phyloP scores from a whole-genome alignment of 345 rosid species.

The Turritis glabra region DNA sequence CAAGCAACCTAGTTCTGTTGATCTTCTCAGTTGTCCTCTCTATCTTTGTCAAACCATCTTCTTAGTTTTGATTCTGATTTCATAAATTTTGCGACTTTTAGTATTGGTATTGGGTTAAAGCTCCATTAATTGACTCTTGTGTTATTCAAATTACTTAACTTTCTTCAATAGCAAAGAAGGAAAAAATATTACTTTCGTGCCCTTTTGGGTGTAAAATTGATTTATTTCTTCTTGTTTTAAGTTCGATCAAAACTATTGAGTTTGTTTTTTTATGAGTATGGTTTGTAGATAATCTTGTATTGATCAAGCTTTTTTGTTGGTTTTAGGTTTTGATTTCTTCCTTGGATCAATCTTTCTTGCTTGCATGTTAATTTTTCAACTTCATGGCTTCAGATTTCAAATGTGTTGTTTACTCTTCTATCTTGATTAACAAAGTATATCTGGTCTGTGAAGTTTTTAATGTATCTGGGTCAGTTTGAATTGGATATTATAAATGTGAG shows the following conservation, averaged over 20 bases:
- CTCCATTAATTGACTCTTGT: not conserved
- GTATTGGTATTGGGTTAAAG: not conserved
- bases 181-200: not conserved
- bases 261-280: conserved; percentile 9
- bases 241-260: not conserved
- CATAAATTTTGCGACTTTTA: not conserved
- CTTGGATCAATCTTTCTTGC: conserved; percentile 23
- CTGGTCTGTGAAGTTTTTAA: conserved; percentile 15
- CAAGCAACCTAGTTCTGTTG: conserved; percentile 10
- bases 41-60: not conserved
- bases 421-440: not conserved
- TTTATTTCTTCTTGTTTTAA: not conserved
- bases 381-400: conserved; percentile 26
- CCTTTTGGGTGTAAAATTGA: conserved; percentile 14
- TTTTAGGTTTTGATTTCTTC: not conserved
- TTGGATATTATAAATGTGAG: not conserved
- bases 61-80: not conserved
- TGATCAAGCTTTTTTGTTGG: conserved; percentile 25
- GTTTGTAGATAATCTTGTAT: conserved; percentile 4
- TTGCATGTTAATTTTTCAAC: conserved; percentile 35
- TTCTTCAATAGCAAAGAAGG: not conserved
- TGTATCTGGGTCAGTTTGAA: conserved; percentile 2
- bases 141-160: conserved; percentile 32
- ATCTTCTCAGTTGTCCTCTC: not conserved
- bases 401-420: conserved; percentile 11